Percentiles rank a stretch among this genome's conserved stretches.
These are phyloP conservation scores for Chernovozyma aurita DNA, from an alignment of 1,139 yeast species.

Conservation along the genomic window DNA sequence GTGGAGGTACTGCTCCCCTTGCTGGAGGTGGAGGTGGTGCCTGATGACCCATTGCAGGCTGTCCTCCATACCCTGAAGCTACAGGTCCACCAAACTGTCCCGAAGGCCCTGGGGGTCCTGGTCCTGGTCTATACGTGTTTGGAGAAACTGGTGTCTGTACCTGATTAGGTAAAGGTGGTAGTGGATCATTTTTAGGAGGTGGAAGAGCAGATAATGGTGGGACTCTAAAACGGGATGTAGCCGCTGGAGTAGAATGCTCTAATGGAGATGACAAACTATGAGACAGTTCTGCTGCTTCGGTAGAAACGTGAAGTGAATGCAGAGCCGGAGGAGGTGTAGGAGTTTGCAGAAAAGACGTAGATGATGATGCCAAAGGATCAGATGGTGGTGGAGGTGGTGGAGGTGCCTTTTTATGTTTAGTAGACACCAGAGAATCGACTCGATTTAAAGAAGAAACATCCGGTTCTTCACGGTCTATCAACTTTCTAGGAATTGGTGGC, in stretches of 20 bases:
- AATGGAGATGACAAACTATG: conserved; percentile 1
- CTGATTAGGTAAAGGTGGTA: conserved; percentile 5
- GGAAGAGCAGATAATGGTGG: conserved; percentile 18
- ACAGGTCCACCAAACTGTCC: too few relatives aligned
- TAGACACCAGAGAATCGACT: neutral
- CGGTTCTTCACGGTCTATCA: conserved; percentile 9
- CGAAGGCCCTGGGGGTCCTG: conserved; percentile 2
- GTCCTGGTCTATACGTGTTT: conserved; percentile 1
- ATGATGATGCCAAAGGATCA: neutral
- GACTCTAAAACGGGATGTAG: conserved; percentile 17
- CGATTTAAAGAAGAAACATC: neutral
- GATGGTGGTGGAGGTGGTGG: conserved; percentile 42
- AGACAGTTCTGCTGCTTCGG: neutral
- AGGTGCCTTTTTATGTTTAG: conserved; percentile 36
- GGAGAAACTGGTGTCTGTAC: conserved; percentile 3
- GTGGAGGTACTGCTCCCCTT: conserved; percentile 17
- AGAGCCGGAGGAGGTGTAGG: conserved; percentile 10
- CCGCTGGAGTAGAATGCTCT: conserved; percentile 13
- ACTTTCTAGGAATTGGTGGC: conserved; percentile 75
- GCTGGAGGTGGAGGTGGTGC: conserved; percentile 11
- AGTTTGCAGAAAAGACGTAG: neutral
- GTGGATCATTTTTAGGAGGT: conserved; percentile 5
- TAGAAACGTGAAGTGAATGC: neutral
- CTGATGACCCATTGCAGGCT: conserved; percentile 11
- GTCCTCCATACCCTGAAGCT: conserved; percentile 10